A percentile compares a stretch with the other conserved stretches of the same genome.
Conservation (phyloP, 192 early-diverging fungal species). For the Glomus cerebriforme region DNA sequence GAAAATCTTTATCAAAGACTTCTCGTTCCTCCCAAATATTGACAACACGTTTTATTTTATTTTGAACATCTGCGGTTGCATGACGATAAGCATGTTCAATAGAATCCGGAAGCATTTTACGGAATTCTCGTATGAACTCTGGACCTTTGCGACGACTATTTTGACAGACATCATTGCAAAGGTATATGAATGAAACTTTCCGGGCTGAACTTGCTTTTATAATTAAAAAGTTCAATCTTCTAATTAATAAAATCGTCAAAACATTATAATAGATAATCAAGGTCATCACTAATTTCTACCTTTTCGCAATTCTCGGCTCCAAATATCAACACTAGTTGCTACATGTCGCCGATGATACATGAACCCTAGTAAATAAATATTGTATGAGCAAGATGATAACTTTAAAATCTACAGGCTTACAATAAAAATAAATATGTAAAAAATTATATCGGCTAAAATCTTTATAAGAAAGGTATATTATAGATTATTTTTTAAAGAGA, state of each 20-base stretch:
- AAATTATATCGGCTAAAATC: background rate
- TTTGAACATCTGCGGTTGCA: conserved; percentile 20
- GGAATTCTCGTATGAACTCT: conserved; percentile 31
- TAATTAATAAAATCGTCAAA: background rate
- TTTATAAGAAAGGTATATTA: background rate
- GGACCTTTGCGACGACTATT: conserved; percentile 32
- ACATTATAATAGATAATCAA: background rate
- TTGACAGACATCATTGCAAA: conserved; percentile 36
- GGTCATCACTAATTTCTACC: conserved; percentile 2
- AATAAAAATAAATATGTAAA: background rate
- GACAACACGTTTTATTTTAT: conserved; percentile 15
- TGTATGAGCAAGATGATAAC: background rate
- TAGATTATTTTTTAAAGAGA: background rate
- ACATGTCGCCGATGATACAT: conserved; percentile 34
- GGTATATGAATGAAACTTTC: conserved; percentile 31
- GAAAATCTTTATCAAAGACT: conserved; percentile 33
- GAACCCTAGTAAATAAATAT: conserved; percentile 19
- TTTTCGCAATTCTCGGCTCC: conserved; percentile 19
- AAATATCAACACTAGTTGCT: conserved; percentile 32
- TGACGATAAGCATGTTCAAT: conserved; percentile 22
- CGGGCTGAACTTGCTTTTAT: conserved; percentile 12
- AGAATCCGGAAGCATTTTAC: conserved; percentile 14
- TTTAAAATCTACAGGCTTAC: background rate
- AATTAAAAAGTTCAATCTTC: background rate
- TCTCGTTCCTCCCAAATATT: conserved; percentile 35